These are phyloP conservation scores for Penicillium taxi DNA, from an alignment of 495 filamentous ascomycete genomes.

Conservation along the genomic window DNA sequence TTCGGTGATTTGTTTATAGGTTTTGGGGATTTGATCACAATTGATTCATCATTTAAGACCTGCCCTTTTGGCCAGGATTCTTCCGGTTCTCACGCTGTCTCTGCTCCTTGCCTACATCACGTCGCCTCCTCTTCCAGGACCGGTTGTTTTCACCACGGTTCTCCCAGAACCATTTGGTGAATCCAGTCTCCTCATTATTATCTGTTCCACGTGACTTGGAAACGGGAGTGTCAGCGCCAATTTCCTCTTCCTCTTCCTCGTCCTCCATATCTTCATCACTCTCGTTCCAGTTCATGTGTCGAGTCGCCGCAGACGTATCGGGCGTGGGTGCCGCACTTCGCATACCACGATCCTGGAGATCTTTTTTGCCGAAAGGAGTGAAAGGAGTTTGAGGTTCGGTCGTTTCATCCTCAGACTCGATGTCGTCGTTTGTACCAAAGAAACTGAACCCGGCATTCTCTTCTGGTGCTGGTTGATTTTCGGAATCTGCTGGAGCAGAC, in stretches of 20 bases:
- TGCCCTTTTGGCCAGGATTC: constrained; percentile 44
- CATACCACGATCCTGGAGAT: constrained; percentile 62
- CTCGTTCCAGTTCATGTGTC: constrained; percentile 27
- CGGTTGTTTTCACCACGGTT: constrained; percentile 81
- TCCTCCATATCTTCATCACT: constrained; percentile 26
- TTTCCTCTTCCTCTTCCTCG: constrained; percentile 31
- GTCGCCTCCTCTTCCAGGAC: constrained; percentile 79
- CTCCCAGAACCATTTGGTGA: constrained; percentile 89
- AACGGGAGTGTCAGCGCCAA: constrained; percentile 22
- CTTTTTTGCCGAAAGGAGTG: constrained; percentile 70
- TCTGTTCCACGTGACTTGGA: constrained; percentile 21
- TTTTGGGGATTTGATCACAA: no score
- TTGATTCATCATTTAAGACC: no score
- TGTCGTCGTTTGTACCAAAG: constrained; percentile 48
- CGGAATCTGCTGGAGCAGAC: constrained; percentile 35
- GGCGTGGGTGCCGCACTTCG: constrained; percentile 90
- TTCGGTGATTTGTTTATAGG: no score
- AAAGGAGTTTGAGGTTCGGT: constrained; percentile 69
- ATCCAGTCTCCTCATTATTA: constrained; percentile 53
- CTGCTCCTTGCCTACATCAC: constrained; percentile 76
- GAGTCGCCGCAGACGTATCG: constrained; percentile 70
- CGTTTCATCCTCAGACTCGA: constrained; percentile 38
- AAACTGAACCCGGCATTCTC: constrained; percentile 53
- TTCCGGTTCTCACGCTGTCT: constrained; percentile 75
- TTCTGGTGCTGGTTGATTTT: constrained; percentile 31